These are phyloP conservation scores for Cladorrhinum sp. DNA, from an alignment of 2,329 filamentous ascomycete species.

Conservation along the genomic window DNA sequence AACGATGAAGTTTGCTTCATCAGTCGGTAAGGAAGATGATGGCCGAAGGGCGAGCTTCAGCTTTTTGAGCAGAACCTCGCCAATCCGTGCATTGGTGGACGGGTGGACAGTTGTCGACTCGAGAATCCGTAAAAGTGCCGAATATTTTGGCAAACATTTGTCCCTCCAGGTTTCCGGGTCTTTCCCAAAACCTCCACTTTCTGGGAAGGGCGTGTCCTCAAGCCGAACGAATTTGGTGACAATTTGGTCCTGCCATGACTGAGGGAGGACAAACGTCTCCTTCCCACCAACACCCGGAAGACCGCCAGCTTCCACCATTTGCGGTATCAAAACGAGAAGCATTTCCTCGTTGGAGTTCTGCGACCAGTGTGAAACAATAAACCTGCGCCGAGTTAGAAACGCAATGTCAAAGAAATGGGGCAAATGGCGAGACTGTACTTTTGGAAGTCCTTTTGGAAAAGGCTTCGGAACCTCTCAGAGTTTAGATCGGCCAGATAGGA, in stretches of 20 bases:
- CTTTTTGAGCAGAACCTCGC: conserved; percentile 63
- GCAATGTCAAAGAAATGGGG: background rate
- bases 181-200: conserved; percentile 59
- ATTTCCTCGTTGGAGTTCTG: conserved; percentile 62
- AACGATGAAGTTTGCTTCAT: conserved; percentile 69
- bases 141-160: conserved; percentile 64
- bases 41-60: conserved; percentile 63
- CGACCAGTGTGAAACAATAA: conserved; percentile 71
- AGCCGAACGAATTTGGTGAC: conserved; percentile 65
- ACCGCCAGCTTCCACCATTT: conserved; percentile 55
- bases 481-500: conserved; percentile 74
- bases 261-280: conserved; percentile 56
- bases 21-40: conserved; percentile 55
- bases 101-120: conserved; percentile 61
- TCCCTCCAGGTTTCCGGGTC: conserved; percentile 61
- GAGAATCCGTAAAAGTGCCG: conserved; percentile 62
- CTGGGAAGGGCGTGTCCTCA: conserved; percentile 62
- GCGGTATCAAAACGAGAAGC: conserved; percentile 65
- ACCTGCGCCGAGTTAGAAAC: conserved; percentile 47
- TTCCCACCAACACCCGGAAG: conserved; percentile 53
- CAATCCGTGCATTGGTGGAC: conserved; percentile 63
- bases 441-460: conserved; percentile 80
- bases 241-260: conserved; percentile 71
- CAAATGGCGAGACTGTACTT: conserved; percentile 47
- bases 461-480: conserved; percentile 67